Conservation (phyloP, 176 grass and related monocot species). For the Dactylis glomerata region DNA sequence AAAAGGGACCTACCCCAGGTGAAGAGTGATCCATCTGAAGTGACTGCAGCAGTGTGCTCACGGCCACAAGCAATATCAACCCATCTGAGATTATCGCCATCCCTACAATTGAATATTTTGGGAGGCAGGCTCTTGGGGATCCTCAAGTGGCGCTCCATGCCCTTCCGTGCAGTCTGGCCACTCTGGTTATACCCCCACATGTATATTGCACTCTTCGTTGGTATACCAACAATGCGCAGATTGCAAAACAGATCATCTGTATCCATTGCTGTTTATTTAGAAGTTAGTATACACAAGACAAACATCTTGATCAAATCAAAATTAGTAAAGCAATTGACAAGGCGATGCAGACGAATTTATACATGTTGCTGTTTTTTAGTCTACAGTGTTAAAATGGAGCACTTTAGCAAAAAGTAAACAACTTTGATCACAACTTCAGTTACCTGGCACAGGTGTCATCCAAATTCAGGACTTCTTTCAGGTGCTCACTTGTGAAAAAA, state of each 20-base stretch:
- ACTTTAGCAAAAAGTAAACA: neutral
- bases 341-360: neutral
- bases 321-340: slow-evolving; percentile 7
- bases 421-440: neutral
- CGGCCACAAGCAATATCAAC: slow-evolving; percentile 82
- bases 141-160: slow-evolving; percentile 65
- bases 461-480: neutral
- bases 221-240: slow-evolving; percentile 34
- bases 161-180: slow-evolving; percentile 82
- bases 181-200: slow-evolving; percentile 93
- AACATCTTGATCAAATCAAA: slow-evolving; percentile 2
- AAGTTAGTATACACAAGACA: neutral
- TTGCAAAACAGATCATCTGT: slow-evolving; percentile 55
- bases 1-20: slow-evolving; percentile 69
- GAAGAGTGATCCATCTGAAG: slow-evolving; percentile 82
- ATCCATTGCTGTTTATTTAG: slow-evolving; percentile 51
- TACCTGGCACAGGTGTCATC: neutral
- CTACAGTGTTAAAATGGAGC: neutral
- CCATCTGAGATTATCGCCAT: slow-evolving; percentile 58
- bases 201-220: slow-evolving; percentile 84
- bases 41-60: slow-evolving; percentile 82
- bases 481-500: neutral
- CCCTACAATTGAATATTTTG: slow-evolving; percentile 55
- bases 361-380: neutral
- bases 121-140: slow-evolving; percentile 82